Evolutionary conservation across 2,329 filamentous ascomycete species (phyloP), one percentile per base, ranked within the genome.

Genomic region (Talaromyces sp.): DNA sequence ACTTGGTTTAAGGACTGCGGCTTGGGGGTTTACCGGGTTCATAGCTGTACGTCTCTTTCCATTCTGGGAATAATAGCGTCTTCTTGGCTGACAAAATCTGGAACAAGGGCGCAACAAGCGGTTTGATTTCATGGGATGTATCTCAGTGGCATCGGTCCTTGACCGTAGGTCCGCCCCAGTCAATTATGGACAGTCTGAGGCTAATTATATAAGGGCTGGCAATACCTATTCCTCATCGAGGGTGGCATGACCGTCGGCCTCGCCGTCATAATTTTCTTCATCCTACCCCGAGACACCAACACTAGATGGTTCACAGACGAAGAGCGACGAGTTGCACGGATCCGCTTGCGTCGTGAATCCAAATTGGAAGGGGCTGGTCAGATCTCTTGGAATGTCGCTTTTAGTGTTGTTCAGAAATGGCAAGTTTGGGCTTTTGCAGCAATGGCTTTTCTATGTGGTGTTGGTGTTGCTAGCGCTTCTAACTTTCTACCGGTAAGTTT

Each of bases 11-110:
- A 77, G 80, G 11, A 77, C 79, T 3, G 80, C 78, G 3, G 76
- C 80, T n/a, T 80, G 82, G 70, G 81, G 82, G 50, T 78, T 75
- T 80, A 9, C 73, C 81, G 1, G 79, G 76, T 1, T 79, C 76
- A 64, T 64, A 52, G 62, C 62, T 45, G 62, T 63, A 59, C 16
- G 62, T 31, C n/a, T 13, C 3, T 49, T 49, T 24, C 13, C 7
- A 49, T 27, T 27, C 6, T 27, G 19, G 14, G 22, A 6, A 7
- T 31, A 31, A 13, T 49, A 27, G 1, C 22, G 10, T 49, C 4
- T 22, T 49, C 45, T 24, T 24, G n/a, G 10, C 45, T 49, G 9
- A 49, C 45, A 49, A 45, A 13, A 16, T 45, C 3, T 22, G 7
- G 3, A 31, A 39, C 16, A 37, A 63, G 62, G 62, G 62, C 0